A percentile compares a stretch with the other conserved stretches of the same genome.
Evolutionary conservation across 495 filamentous ascomycete species (phyloP).

Genomic region (Hyaloscypha variabilis): DNA sequence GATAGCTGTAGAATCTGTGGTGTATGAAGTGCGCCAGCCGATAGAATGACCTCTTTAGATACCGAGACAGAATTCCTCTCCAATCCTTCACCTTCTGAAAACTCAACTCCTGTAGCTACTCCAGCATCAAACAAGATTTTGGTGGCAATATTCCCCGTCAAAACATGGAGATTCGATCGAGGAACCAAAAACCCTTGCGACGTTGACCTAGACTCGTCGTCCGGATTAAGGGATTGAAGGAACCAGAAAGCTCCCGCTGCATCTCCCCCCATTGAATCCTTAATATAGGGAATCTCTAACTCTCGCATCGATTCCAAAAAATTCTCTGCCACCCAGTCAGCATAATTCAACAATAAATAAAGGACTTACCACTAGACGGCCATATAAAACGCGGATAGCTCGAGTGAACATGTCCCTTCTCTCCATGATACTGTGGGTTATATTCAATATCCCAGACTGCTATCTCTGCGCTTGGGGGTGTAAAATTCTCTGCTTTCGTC

Average conservation of each 20-base stretch:
- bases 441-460: slow-evolving; percentile 9
- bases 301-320: slow-evolving; percentile 10
- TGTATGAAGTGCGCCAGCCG: slow-evolving; percentile 62
- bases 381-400: slow-evolving; percentile 15
- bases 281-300: neutral
- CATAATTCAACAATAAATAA: neutral
- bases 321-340: slow-evolving; percentile 9
- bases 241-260: slow-evolving; percentile 11
- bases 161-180: slow-evolving; percentile 7
- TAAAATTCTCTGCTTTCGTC: slow-evolving; percentile 36
- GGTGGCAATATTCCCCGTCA: slow-evolving; percentile 43
- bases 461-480: slow-evolving; percentile 15
- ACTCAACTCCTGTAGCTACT: slow-evolving; percentile 62
- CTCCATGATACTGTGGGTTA: slow-evolving; percentile 5
- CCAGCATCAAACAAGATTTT: slow-evolving; percentile 55
- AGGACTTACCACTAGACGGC: slow-evolving; percentile 11
- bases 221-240: slow-evolving; percentile 1
- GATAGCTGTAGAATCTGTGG: slow-evolving; percentile 65
- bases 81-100: slow-evolving; percentile 47
- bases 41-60: slow-evolving; percentile 58
- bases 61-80: neutral
- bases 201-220: slow-evolving; percentile 3
- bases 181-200: slow-evolving; percentile 2
- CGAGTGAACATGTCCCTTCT: neutral
- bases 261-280: slow-evolving; percentile 12